Conservation (phyloP, 1,139 yeast species). For the Candida anutae region DNA sequence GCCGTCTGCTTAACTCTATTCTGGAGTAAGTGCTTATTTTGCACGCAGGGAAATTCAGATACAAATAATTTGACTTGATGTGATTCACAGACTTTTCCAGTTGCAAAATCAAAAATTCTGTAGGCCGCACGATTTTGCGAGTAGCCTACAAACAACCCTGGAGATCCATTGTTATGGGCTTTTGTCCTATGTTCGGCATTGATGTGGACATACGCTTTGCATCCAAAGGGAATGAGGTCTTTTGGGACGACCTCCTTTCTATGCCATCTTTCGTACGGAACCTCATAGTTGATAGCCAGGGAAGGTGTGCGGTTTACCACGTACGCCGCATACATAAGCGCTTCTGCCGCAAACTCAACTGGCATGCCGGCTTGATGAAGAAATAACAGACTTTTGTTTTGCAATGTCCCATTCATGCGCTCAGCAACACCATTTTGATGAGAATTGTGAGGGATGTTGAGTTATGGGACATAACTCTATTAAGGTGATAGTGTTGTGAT, state of each 20-base stretch:
- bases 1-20: too few relatives aligned
- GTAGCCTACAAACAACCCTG: neutral
- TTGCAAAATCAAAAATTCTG: neutral
- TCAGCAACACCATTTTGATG: neutral
- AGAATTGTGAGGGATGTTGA: neutral
- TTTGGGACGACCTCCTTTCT: neutral
- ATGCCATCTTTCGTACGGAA: neutral
- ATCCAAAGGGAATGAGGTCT: neutral
- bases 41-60: neutral
- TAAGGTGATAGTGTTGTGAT: too few relatives aligned
- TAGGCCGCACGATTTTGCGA: neutral
- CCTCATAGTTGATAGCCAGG: neutral
- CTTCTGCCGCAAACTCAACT: neutral
- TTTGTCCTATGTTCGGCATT: neutral
- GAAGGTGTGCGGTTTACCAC: neutral
- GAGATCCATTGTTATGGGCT: neutral
- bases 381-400: neutral
- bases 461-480: too few relatives aligned
- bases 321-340: neutral
- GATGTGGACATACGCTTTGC: neutral
- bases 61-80: neutral
- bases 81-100: neutral
- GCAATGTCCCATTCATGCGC: neutral
- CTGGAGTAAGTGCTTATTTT: too few relatives aligned
- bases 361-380: neutral